phyloP scores from a whole-genome alignment of 441 rosid genomes.

The Erodium trifolium region DNA sequence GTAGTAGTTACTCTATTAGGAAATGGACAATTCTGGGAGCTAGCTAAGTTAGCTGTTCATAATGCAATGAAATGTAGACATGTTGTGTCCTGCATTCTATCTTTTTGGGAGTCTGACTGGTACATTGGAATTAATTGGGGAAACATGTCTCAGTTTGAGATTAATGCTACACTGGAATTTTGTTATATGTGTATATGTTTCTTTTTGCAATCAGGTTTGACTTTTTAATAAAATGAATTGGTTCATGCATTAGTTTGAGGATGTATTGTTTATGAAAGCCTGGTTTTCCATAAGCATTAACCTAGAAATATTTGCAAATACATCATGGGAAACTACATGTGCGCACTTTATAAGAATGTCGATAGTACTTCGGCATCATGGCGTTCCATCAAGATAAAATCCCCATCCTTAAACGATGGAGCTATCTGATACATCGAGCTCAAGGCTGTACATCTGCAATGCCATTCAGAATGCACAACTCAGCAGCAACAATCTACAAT shows the following conservation, averaged over 20 bases:
- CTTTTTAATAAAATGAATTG: too few relatives aligned
- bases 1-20: neutral
- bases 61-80: too few relatives aligned
- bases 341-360: neutral
- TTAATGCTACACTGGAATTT: neutral
- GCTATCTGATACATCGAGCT: slow-evolving; percentile 4
- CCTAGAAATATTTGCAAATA: neutral
- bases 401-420: slow-evolving; percentile 13
- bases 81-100: too few relatives aligned
- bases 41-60: too few relatives aligned
- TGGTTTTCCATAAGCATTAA: neutral
- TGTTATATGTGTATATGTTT: neutral
- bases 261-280: neutral
- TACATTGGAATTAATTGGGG: too few relatives aligned
- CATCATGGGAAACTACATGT: neutral
- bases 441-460: slow-evolving; percentile 9
- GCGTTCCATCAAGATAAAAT: slow-evolving; percentile 13
- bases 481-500: slow-evolving; percentile 23
- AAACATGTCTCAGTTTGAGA: neutral
- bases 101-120: too few relatives aligned
- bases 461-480: slow-evolving; percentile 9
- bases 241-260: too few relatives aligned
- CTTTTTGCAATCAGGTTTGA: too few relatives aligned
- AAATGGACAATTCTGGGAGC: too few relatives aligned
- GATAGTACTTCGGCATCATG: neutral